Base-by-base conservation (phyloP, 78 protist species). In the Bodo saltans region DNA sequence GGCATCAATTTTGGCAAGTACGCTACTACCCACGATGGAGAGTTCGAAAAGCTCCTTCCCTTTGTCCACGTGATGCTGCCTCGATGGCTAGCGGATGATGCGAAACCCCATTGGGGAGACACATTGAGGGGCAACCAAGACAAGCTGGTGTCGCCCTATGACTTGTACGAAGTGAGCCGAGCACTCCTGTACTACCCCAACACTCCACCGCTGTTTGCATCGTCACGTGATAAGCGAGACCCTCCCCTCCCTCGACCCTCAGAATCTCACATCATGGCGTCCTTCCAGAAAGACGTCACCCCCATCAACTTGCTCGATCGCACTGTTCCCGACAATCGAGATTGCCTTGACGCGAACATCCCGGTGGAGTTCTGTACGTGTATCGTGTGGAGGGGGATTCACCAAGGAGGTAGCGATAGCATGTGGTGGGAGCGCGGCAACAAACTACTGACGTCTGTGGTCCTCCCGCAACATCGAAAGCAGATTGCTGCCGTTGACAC, bases 341-440 rank as follows among this genome's bases (percentile, higher is more conserved):
- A 21, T n/a, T 74, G 79, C 32, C 11, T 47, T 26, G 79, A 23
- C 29, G 79, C 79, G 34, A 74, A 74, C 67, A 74, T 74, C 67
- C 79, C 79, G 25, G 60, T 42, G 25, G 79, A 74, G 79, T 74
- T 74, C 32, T 74, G 79, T n/a, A 74, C 79, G 52, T 74, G 79
- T n/a, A 40, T 74, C 21, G 79, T 42, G 69, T 74, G 79, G 79
- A 25, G n/a, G 52, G 41, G 29, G 17, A 42, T 74, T 23, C 25
- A 29, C 21, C 60, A 8, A 23, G 26, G 26, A 72, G 69, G 21
- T 26, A 23, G 21, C 25, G 27, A 30, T 74, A 25, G 35, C 32
- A 30, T 26, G 25, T 42, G 35, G 79, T 26, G 27, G 11, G 38
- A 8, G 60, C 60, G 40, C 29, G 69, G 27, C 35, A n/a, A 35